Conservation (phyloP, 1,284 basidiomycete species). For the Sanghuangporus sanghuang region DNA sequence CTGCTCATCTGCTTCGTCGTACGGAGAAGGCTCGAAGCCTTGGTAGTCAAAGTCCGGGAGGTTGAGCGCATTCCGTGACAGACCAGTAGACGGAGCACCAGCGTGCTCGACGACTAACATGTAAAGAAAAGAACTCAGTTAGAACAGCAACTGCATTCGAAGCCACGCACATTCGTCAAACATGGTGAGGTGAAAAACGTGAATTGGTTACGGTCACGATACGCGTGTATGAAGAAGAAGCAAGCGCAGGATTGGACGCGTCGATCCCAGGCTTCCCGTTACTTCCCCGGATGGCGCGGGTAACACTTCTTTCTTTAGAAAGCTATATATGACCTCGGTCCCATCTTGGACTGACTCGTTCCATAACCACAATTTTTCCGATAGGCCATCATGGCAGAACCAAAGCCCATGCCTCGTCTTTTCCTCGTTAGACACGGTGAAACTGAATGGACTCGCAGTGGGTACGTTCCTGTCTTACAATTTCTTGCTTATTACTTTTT, state of each 20-base stretch:
- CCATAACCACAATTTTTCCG: too few species aligned
- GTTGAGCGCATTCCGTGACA: constrained; percentile 35
- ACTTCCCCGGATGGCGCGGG: too few species aligned
- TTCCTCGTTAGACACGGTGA: constrained; percentile 82
- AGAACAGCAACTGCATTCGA: background rate
- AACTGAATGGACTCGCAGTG: constrained; percentile 92
- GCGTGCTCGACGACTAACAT: constrained; percentile 80
- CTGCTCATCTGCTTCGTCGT: constrained; percentile 43
- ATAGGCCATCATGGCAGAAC: constrained; percentile 1
- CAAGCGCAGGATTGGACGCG: background rate
- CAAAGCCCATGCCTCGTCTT: constrained; percentile 62
- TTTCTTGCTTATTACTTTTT: constrained; percentile 7
- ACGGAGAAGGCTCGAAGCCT: constrained; percentile 76
- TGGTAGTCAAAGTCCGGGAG: constrained; percentile 70
- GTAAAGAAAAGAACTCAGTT: background rate
- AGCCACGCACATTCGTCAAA: constrained; percentile 73
- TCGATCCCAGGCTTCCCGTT: too few species aligned
- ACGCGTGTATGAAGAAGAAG: background rate
- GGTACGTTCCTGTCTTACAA: constrained; percentile 33
- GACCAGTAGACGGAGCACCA: constrained; percentile 41
- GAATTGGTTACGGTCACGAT: background rate
- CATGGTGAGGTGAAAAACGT: constrained; percentile 37
- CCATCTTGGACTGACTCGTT: too few species aligned
- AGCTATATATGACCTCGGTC: too few species aligned
- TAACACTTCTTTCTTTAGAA: too few species aligned